A percentile compares a stretch with the other conserved stretches of the same genome.
Conservation (phyloP, 352 stramenopile species). For the Globisporangium barbulae region DNA sequence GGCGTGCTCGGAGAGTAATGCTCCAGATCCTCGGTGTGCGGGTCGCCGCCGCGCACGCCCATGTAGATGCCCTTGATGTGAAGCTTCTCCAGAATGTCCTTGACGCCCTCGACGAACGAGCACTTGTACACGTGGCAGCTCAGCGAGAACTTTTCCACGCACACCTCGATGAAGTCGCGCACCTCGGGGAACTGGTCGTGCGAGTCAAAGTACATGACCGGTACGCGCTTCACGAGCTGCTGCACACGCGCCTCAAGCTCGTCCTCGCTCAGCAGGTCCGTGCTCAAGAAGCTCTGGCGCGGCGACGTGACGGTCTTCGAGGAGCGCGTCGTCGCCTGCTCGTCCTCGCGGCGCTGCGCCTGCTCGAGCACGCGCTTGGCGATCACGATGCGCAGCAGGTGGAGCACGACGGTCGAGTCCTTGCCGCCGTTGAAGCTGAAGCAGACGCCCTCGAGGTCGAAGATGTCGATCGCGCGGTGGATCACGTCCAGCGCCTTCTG, state of each 20-base stretch:
- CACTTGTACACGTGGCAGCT: conserved; percentile 82
- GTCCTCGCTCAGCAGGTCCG: conserved; percentile 40
- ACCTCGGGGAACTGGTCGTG: conserved; percentile 94
- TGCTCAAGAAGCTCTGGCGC: conserved; percentile 49
- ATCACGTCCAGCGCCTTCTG: conserved; percentile 74
- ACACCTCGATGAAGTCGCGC: conserved; percentile 83
- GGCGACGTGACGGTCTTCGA: conserved; percentile 58
- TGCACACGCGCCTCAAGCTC: conserved; percentile 52
- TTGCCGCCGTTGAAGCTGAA: conserved; percentile 94
- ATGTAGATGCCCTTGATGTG: conserved; percentile 90
- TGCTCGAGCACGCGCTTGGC: conserved; percentile 67
- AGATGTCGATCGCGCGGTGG: conserved; percentile 78
- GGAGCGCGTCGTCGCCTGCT: conserved; percentile 5
- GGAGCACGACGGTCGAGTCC: conserved; percentile 90
- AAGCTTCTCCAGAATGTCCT: conserved; percentile 83
- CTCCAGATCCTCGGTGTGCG: conserved; percentile 88
- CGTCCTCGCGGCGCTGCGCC: conserved; percentile 12
- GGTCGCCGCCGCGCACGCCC: conserved; percentile 90
- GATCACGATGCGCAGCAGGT: conserved; percentile 83
- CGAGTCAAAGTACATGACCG: conserved; percentile 96
- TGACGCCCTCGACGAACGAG: conserved; percentile 92
- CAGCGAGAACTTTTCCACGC: conserved; percentile 49
- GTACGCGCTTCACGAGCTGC: conserved; percentile 46
- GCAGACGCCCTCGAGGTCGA: conserved; percentile 65
- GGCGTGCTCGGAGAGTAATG: conserved; percentile 83